A percentile compares a stretch with the other conserved stretches of the same genome.
Evolutionary conservation across 2,329 filamentous ascomycete genomes (phyloP).

Genomic region (Pezicula radicicola): DNA sequence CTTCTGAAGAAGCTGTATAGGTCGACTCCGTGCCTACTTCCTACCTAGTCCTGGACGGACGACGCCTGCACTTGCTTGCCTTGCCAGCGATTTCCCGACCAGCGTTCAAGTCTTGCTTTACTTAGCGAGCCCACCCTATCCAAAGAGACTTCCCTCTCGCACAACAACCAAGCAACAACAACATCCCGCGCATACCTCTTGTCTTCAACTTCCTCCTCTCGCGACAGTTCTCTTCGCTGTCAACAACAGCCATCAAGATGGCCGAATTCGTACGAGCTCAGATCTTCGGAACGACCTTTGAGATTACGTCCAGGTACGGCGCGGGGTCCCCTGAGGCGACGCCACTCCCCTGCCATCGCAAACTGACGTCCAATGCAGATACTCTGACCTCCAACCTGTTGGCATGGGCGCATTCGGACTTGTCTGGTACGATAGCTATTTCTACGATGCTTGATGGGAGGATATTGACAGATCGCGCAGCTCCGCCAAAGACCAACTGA

Average conservation of each 20-base stretch:
- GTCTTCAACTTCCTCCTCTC: background rate
- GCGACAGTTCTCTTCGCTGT: background rate
- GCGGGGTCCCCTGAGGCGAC: constrained; percentile 10
- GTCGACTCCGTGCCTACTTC: too few species aligned
- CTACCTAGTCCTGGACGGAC: too few species aligned
- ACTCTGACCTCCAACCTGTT: constrained; percentile 96
- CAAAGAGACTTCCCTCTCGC: background rate
- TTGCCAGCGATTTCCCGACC: background rate
- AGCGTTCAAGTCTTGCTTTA: background rate
- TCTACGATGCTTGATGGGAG: constrained; percentile 29
- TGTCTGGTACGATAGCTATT: constrained; percentile 70
- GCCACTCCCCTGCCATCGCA: constrained; percentile 2
- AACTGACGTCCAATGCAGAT: constrained; percentile 51
- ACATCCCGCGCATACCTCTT: background rate
- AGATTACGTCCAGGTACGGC: constrained; percentile 93
- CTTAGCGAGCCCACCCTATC: background rate
- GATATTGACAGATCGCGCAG: constrained; percentile 42
- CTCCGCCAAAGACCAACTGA: constrained; percentile 97
- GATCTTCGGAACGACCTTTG: constrained; percentile 99
- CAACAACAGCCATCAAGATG: constrained; percentile 57
- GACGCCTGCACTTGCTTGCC: background rate
- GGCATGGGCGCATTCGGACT: constrained; percentile 99
- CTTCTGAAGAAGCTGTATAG: too few species aligned
- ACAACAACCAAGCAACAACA: background rate
- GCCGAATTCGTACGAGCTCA: constrained; percentile 98